Evolutionary conservation across 495 filamentous ascomycete genomes (phyloP).

Genomic region (Tuber indicum): DNA sequence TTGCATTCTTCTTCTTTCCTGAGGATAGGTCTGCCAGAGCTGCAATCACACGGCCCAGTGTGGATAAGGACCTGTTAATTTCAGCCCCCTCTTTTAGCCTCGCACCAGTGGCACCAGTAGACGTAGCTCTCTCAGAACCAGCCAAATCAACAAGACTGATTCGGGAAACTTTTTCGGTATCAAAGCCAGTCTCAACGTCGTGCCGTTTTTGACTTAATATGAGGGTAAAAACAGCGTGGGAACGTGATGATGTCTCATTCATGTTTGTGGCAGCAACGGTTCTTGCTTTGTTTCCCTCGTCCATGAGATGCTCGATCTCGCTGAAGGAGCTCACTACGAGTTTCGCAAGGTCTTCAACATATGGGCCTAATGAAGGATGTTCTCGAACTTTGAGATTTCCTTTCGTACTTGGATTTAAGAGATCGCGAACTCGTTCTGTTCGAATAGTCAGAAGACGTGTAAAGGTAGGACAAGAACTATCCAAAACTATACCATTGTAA

Average conservation of each 20-base stretch:
- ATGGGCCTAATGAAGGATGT: slow-evolving; percentile 93
- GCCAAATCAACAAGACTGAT: slow-evolving; percentile 97
- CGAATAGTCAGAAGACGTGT: not conserved
- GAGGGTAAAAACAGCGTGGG: slow-evolving; percentile 95
- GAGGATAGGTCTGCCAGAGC: slow-evolving; percentile 85
- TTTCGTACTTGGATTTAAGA: slow-evolving; percentile 92
- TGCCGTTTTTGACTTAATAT: slow-evolving; percentile 91
- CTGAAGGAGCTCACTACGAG: slow-evolving; percentile 93
- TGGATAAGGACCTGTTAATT: slow-evolving; percentile 95
- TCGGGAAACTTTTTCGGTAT: slow-evolving; percentile 93
- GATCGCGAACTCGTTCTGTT: slow-evolving; percentile 80
- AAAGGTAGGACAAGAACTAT: not conserved
- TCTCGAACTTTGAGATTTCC: slow-evolving; percentile 95
- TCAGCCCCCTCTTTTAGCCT: slow-evolving; percentile 97
- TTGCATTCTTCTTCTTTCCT: slow-evolving; percentile 62
- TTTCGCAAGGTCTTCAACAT: slow-evolving; percentile 96
- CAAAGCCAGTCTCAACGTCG: slow-evolving; percentile 89
- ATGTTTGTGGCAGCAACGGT: slow-evolving; percentile 99
- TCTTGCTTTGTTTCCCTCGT: slow-evolving; percentile 96
- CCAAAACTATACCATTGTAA: slow-evolving; percentile 58
- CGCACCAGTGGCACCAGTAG: slow-evolving; percentile 91
- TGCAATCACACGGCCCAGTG: slow-evolving; percentile 95
- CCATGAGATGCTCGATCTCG: slow-evolving; percentile 97
- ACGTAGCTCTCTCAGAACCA: slow-evolving; percentile 92
- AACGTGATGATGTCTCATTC: slow-evolving; percentile 98